Evolutionary conservation across 2,329 filamentous ascomycete species (phyloP).

Genomic region (Graphilbum sp.): DNA sequence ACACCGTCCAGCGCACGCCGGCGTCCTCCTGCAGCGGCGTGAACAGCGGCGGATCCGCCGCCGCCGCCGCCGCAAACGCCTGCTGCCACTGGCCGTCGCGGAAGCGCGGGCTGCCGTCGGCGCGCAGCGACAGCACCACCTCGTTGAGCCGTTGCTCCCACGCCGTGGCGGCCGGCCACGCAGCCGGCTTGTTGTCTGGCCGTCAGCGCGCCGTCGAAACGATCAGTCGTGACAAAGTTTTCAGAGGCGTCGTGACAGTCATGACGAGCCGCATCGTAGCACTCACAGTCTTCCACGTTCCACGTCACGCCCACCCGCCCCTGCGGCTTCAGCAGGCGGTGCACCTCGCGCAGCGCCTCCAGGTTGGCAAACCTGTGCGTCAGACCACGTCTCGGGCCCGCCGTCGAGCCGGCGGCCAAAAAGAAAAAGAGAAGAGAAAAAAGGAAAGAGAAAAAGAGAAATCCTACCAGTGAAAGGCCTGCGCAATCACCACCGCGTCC

Average conservation of each 20-base stretch:
- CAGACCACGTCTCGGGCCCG: too few species aligned
- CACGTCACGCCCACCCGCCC: conserved; percentile 51
- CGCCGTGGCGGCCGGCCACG: conserved; percentile 34
- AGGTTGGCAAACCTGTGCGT: conserved; percentile 56
- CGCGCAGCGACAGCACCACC: conserved; percentile 32
- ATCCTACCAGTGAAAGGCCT: conserved; percentile 46
- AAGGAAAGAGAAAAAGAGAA: too few species aligned
- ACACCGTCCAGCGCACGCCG: conserved; percentile 37
- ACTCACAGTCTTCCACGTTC: conserved; percentile 57
- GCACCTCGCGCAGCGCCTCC: conserved; percentile 45
- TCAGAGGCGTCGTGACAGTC: too few species aligned
- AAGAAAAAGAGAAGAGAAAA: too few species aligned
- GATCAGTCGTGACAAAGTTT: not conserved
- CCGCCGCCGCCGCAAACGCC: conserved; percentile 38
- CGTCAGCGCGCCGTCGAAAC: too few species aligned
- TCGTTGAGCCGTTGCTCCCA: conserved; percentile 50
- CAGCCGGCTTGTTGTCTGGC: conserved; percentile 45
- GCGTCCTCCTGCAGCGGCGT: conserved; percentile 40
- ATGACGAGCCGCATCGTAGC: too few species aligned
- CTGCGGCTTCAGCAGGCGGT: conserved; percentile 44
- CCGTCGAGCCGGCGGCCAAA: too few species aligned
- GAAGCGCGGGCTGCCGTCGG: conserved; percentile 48
- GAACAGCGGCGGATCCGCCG: conserved; percentile 29
- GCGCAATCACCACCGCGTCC: conserved; percentile 50
- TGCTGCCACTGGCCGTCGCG: conserved; percentile 46